These are phyloP conservation scores for Vitis rupestris DNA, from an alignment of 164 flowering plant genomes.

Conservation along the genomic window DNA sequence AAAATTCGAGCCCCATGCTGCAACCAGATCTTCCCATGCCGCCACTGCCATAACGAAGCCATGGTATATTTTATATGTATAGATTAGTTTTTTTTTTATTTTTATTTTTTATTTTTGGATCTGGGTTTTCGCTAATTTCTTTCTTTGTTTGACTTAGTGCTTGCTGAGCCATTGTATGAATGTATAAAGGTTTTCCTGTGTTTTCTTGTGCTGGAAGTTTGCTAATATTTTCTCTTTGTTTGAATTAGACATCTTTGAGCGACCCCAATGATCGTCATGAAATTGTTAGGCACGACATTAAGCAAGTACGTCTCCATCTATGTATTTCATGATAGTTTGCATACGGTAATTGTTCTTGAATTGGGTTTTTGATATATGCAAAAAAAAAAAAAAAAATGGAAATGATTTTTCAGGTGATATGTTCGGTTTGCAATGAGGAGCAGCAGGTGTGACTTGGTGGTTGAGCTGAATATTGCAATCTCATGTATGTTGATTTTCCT, in stretches of 20 bases:
- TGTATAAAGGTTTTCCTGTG: not conserved
- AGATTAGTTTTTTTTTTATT: not conserved
- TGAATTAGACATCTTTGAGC: conserved; percentile 26
- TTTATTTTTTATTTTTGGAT: not conserved
- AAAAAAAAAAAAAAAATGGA: too few species aligned
- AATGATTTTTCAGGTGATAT: conserved; percentile 53
- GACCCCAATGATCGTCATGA: conserved; percentile 52
- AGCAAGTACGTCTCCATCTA: conserved; percentile 28
- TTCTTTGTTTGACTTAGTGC: not conserved
- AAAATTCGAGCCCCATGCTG: conserved; percentile 54
- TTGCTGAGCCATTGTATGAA: too few species aligned
- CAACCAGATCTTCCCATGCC: conserved; percentile 42
- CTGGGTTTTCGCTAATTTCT: not conserved
- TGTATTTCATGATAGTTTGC: not conserved
- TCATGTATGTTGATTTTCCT: not conserved
- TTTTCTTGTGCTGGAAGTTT: not conserved
- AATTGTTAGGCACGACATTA: conserved; percentile 44
- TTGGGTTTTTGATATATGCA: too few species aligned
- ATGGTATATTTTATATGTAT: conserved; percentile 12
- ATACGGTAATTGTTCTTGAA: too few species aligned
- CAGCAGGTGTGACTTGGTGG: conserved; percentile 47
- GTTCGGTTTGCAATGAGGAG: conserved; percentile 72
- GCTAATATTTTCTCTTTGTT: not conserved
- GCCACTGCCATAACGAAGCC: conserved; percentile 63
- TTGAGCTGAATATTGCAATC: not conserved